A percentile compares a stretch with the other conserved stretches of the same genome.
Conservation (phyloP, 768 basidiomycete genomes). For the Thelephora ganbajun region DNA sequence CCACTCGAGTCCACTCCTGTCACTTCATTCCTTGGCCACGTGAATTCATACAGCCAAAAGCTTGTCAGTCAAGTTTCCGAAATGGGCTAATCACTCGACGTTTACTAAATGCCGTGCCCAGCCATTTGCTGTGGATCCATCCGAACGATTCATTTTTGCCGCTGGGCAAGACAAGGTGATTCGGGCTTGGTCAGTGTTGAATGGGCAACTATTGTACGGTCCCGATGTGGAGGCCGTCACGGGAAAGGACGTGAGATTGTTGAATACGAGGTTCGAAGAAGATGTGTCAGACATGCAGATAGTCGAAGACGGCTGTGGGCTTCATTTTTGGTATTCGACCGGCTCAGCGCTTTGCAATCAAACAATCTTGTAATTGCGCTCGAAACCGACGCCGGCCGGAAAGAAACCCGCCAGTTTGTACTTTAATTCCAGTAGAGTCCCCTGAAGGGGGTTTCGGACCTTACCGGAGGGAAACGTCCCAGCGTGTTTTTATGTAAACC, state of each 20-base stretch:
- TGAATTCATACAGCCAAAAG: constrained; percentile 36
- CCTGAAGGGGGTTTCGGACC: too few relatives aligned
- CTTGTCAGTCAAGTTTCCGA: constrained; percentile 27
- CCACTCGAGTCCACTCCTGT: constrained; percentile 28
- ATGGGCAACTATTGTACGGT: constrained; percentile 27
- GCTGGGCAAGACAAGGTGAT: constrained; percentile 54
- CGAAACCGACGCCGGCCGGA: too few relatives aligned
- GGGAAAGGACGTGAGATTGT: not conserved
- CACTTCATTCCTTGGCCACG: constrained; percentile 36
- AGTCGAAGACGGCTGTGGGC: not conserved
- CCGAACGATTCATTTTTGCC: constrained; percentile 47
- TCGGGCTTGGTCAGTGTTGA: constrained; percentile 54
- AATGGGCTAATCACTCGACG: not conserved
- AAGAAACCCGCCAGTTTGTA: too few relatives aligned
- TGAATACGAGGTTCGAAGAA: not conserved
- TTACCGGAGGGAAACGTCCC: too few relatives aligned
- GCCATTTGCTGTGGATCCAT: constrained; percentile 49
- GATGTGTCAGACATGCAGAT: not conserved
- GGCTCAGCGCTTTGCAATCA: too few relatives aligned
- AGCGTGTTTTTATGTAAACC: too few relatives aligned
- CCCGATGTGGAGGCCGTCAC: not conserved
- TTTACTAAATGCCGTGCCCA: constrained; percentile 13
- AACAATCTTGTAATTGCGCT: too few relatives aligned
- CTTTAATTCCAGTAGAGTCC: too few relatives aligned
- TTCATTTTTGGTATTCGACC: too few relatives aligned